A percentile compares a stretch with the other conserved stretches of the same genome.
Conservation (phyloP, 768 basidiomycete genomes). For the Lentinula edodes region DNA sequence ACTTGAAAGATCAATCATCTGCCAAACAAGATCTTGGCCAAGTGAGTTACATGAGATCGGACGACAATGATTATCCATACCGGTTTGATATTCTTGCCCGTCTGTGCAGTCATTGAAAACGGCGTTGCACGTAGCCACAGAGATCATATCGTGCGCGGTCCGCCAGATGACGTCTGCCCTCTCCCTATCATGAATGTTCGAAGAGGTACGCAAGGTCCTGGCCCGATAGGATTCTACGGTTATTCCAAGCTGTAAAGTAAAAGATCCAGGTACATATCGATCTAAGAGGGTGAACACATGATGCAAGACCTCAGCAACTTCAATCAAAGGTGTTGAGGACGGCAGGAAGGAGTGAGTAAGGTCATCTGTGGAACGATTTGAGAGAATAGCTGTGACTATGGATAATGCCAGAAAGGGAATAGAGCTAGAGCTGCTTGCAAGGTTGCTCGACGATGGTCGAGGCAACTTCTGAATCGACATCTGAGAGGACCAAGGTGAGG, state of each 20-base stretch:
- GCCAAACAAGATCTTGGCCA: constrained; percentile 63
- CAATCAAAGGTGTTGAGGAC: constrained; percentile 31
- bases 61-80: neutral
- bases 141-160: constrained; percentile 63
- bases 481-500: constrained; percentile 32
- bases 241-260: constrained; percentile 28
- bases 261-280: constrained; percentile 29
- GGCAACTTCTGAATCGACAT: constrained; percentile 43
- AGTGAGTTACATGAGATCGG: neutral
- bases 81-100: constrained; percentile 46
- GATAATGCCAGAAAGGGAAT: constrained; percentile 21
- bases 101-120: constrained; percentile 69
- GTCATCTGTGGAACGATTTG: constrained; percentile 52
- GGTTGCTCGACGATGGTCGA: constrained; percentile 13
- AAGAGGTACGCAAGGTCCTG: constrained; percentile 7
- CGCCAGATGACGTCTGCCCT: constrained; percentile 44
- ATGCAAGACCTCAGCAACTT: constrained; percentile 42
- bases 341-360: constrained; percentile 50
- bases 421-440: neutral
- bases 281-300: constrained; percentile 44
- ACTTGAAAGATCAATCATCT: constrained; percentile 52
- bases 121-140: constrained; percentile 49
- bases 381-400: constrained; percentile 39
- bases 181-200: constrained; percentile 30
- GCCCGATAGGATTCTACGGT: constrained; percentile 16